These are phyloP conservation scores for Xanthoconium stramineum DNA, from an alignment of 768 basidiomycete genomes.

Conservation along the genomic window DNA sequence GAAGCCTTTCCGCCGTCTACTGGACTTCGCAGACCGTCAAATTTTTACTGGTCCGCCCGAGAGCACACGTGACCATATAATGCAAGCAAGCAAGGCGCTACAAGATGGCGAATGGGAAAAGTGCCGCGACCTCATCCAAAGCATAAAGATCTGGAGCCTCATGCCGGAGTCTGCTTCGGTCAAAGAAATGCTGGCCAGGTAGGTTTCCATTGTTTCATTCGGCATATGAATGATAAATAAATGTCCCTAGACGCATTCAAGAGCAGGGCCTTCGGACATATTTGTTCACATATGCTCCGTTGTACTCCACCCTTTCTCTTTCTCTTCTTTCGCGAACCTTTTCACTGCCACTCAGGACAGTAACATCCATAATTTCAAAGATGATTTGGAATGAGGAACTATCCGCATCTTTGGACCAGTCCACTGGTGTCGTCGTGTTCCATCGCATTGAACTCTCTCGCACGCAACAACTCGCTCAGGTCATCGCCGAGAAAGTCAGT, in stretches of 20 bases:
- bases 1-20: slow-evolving; percentile 92
- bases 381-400: slow-evolving; percentile 99
- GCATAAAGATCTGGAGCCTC: slow-evolving; percentile 97
- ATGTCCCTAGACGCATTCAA: slow-evolving; percentile 80
- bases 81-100: slow-evolving; percentile 96
- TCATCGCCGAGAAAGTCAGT: slow-evolving; percentile 83
- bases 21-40: slow-evolving; percentile 97
- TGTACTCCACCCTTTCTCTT: slow-evolving; percentile 90
- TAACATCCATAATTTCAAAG: slow-evolving; percentile 84
- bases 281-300: slow-evolving; percentile 91
- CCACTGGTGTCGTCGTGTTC: slow-evolving; percentile 87
- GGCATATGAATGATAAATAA: not conserved
- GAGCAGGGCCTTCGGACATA: slow-evolving; percentile 97
- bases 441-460: slow-evolving; percentile 88
- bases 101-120: slow-evolving; percentile 98
- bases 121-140: slow-evolving; percentile 88
- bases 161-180: slow-evolving; percentile 87
- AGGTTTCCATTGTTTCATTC: slow-evolving; percentile 26
- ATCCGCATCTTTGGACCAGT: slow-evolving; percentile 88
- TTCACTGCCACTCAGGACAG: slow-evolving; percentile 72
- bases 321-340: slow-evolving; percentile 85
- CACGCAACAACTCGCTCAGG: slow-evolving; percentile 85
- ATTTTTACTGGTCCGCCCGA: slow-evolving; percentile 99
- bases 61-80: slow-evolving; percentile 97
- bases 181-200: slow-evolving; percentile 96